Evolutionary conservation across 2,329 filamentous ascomycete genomes (phyloP).

Genomic region (Didymosphaeria variabile): DNA sequence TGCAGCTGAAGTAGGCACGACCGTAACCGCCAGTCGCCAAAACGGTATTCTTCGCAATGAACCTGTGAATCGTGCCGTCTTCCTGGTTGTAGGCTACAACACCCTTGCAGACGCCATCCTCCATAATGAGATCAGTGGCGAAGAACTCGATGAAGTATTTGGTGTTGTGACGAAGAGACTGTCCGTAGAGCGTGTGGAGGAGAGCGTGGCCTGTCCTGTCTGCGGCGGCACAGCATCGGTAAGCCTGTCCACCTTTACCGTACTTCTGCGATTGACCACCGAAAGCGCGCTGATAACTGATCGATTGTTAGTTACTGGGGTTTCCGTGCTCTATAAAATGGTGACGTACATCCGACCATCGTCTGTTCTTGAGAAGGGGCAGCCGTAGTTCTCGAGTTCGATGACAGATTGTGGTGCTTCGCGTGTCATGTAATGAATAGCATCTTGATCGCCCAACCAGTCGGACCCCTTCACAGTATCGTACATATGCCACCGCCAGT

Average conservation of each 20-base stretch:
- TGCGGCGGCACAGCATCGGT: conserved; percentile 94
- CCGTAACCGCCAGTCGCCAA: conserved; percentile 97
- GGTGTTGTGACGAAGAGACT: conserved; percentile 96
- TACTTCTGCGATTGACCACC: conserved; percentile 96
- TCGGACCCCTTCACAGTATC: conserved; percentile 98
- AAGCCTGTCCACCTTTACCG: conserved; percentile 97
- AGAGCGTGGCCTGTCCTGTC: conserved; percentile 97
- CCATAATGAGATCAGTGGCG: conserved; percentile 95
- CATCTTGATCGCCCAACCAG: conserved; percentile 97
- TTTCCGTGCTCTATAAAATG: neutral
- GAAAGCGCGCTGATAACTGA: conserved; percentile 94
- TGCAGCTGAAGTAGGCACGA: conserved; percentile 97
- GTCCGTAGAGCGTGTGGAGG: conserved; percentile 97
- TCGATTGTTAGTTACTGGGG: conserved; percentile 19
- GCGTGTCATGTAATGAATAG: conserved; percentile 98
- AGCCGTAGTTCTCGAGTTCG: conserved; percentile 97
- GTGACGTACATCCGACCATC: conserved; percentile 83
- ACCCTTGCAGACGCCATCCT: conserved; percentile 95
- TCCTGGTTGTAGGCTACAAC: conserved; percentile 98
- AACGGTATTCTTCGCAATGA: conserved; percentile 96
- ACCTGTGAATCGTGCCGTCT: conserved; percentile 95
- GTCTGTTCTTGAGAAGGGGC: conserved; percentile 94
- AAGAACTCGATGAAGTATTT: conserved; percentile 99
- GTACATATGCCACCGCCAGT: conserved; percentile 99
- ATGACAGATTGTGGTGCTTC: conserved; percentile 91